Base-by-base conservation (phyloP, 192 early-diverging fungal species). In the Coemansia biformis region DNA sequence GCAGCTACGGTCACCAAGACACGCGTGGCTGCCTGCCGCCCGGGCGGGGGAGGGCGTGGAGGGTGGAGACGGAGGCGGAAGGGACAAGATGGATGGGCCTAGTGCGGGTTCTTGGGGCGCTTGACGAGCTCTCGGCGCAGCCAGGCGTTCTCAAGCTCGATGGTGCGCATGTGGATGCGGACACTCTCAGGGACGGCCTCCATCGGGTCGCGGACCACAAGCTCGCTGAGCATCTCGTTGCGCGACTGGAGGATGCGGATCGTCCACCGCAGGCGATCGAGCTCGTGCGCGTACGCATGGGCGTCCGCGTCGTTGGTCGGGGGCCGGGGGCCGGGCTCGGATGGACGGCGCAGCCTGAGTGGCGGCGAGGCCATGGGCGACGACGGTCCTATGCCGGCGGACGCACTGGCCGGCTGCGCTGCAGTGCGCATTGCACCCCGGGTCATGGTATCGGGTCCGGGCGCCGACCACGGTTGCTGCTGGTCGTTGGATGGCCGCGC, bases 131-230 rank as follows among this genome's bases (percentile, higher is more conserved):
- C 49, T 29, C 32, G 46, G 46, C 57, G 57, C 33, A 73, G 57
- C 62, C 63, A 73, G 16, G 21, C 15, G 54, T 73, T 73, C 26
- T 73, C 69, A 5, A 73, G 57, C 69, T 73, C 69, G 9, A 73
- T n/a, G 5, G 69, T 73, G 28, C 63, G 57, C 32, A 73, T 54
- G 13, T 59, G 60, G 23, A 47, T 39, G 13, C 42, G 39, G 10
- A 57, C 58, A 16, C 15, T 14, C 19, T 73, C 69, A 11, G 69
- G 49, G n/a, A 62, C 42, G 5, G 38, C 39, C 6, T 61, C 45
- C 24, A 54, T 11, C 8, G 52, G 63, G 29, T 66, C 63, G 5
- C 51, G 40, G 14, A 13, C 26, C 4, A 61, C 51, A 16, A 66
- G 37, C 24, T 66, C 62, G 33, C 18, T 41, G 26, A 74, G 63